Evolutionary conservation across 345 rosid species (phyloP), one percentile per base, ranked within the genome.

Genomic region (Geranium brycei): DNA sequence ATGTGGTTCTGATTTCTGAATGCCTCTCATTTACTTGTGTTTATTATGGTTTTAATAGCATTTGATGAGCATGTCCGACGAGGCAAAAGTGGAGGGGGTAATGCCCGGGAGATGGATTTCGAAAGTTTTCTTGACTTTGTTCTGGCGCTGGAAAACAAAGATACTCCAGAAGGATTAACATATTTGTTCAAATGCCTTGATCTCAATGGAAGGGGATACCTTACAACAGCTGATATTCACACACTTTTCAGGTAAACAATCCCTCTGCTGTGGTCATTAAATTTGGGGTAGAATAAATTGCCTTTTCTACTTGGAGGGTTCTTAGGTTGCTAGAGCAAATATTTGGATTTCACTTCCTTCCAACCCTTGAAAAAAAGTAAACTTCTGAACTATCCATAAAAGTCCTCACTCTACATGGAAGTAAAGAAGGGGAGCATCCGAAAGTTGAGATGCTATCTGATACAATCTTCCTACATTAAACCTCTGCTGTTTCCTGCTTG

Each of bases 221-320:
- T 95, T 71, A 91, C 92, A 15, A 87, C 96, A 0, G 97, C 96
- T 59, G 99, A 95, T 82, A 95, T 95, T 68, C 99, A 95, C 79
- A 78, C 96, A 23, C 96, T 95, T 76, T 95, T 95, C 97, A 91
- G 97, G 99, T 88, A 65, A 70, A 62, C 30, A 58, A 8, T 53
- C 51, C 38, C 31, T 14, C 12, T 2, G 5, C 41, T 4, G 41
- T n/a, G n/a, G n/a, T n/a, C n/a, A n/a, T n/a, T n/a, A n/a, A n/a
- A n/a, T n/a, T n/a, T n/a, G n/a, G 59, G 66, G 41, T 15, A 57
- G 40, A n/a, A 17, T 65, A 17, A 38, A 55, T 23, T 19, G 5
- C 40, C 28, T 64, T 57, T 19, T 8, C 31, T n/a, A n/a, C n/a
- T n/a, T n/a, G n/a, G n/a, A n/a, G n/a, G n/a, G n/a, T n/a, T n/a